Evolutionary conservation across 768 basidiomycete genomes (phyloP), one percentile per base, ranked within the genome.

Genomic region (Dioszegia aurantiaca): DNA sequence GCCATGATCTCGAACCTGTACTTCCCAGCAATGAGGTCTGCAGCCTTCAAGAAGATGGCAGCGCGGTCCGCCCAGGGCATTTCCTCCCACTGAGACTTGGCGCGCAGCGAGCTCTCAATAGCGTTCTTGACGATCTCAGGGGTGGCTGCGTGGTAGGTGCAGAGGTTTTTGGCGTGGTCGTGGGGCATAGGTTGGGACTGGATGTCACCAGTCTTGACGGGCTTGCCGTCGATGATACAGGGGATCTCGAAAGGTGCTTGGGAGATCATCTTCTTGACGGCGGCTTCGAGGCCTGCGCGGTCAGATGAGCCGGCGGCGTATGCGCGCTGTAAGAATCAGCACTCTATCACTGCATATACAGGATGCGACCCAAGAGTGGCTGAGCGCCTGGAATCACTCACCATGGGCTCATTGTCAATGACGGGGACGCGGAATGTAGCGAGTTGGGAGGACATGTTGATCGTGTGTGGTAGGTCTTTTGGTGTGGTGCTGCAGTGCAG

Each of bases 61-160:
- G 95, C 95, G 33, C 93, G 85, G 77, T 99, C 95, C 73, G 83
- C 87, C 94, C 93, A 99, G 0, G 94, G 92, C 82, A 98, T 80
- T 46, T 83, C 81, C 80, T 98, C 95, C 95, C 95, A 99, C 49
- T 83, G 84, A 16, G 79, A 79, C 77, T 92, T 94, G 17, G 90
- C 93, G 10, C 83, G 83, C 36, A 98, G 83, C 12, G 93, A 89
- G 31, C 88, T 88, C 23, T 87, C 84, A 64, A 99, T 94, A 19
- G 95, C 95, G 54, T 80, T 79, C 6, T 82, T 75, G 42, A 97
- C 84, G 2, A 85, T 85, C 23, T 83, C 84, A 41, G 85, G 80
- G 58, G 92, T 87, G 12, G 93, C 91, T 77, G 92, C 86, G 68
- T 94, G 89, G 78, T 93, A 97, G 16, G 81, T 80, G 79, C 88